Conservation (phyloP, 73 alveolate genomes). For the Diophrys appendiculata region DNA sequence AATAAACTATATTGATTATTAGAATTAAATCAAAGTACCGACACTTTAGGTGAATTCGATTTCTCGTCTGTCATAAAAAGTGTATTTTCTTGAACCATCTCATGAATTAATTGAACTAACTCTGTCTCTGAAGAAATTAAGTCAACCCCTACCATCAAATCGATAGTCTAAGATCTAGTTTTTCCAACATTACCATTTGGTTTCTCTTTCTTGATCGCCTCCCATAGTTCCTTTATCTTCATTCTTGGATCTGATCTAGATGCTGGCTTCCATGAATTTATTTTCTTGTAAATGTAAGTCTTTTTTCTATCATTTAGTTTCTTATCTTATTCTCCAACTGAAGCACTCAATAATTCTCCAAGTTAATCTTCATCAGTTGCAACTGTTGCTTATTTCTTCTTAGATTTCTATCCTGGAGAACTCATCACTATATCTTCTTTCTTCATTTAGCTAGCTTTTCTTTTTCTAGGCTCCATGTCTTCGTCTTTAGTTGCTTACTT, state of each 20-base stretch:
- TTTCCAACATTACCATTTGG: background rate
- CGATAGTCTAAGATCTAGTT: background rate
- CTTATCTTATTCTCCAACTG: background rate
- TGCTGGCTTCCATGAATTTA: background rate
- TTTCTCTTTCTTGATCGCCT: background rate
- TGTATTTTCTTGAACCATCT: background rate
- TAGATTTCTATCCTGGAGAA: background rate
- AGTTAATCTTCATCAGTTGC: background rate
- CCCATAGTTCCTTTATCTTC: background rate
- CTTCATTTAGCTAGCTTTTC: conserved; percentile 2
- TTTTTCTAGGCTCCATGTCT: background rate
- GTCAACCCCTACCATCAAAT: conserved; percentile 3
- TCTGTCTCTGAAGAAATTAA: background rate
- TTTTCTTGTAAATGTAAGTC: conserved; percentile 4
- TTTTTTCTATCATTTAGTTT: conserved; percentile 1
- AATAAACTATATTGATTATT: background rate
- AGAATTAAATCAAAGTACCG: background rate
- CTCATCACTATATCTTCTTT: background rate
- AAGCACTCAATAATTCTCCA: background rate
- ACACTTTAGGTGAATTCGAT: background rate
- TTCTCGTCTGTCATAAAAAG: background rate
- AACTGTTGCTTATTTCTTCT: background rate
- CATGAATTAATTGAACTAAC: background rate
- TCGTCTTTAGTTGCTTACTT: background rate
- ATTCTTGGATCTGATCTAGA: background rate